Percentiles rank a stretch among this genome's conserved stretches.
Evolutionary conservation across 129 eudicot genomes (phyloP).

Genomic region (Chrysanthemum lavandulifolium): DNA sequence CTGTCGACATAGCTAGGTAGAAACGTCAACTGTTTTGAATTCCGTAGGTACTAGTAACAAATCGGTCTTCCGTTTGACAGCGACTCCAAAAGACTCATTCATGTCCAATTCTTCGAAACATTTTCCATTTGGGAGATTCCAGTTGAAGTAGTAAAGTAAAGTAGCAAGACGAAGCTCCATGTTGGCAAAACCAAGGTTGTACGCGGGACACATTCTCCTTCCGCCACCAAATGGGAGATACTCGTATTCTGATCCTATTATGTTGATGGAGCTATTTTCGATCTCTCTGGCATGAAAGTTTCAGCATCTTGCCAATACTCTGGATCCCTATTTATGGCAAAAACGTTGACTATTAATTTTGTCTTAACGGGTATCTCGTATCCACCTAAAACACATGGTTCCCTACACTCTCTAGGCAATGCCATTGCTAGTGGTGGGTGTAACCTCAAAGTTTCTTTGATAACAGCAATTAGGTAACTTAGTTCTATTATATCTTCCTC

Average conservation of each 20-base stretch:
- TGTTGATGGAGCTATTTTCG: slow-evolving; percentile 5
- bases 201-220: background rate
- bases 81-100: too few relatives aligned
- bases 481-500: too few relatives aligned
- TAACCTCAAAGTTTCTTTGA: slow-evolving; percentile 7
- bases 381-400: slow-evolving; percentile 18
- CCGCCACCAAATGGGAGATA: slow-evolving; percentile 4
- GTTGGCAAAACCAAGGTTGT: slow-evolving; percentile 1
- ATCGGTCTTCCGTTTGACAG: too few relatives aligned
- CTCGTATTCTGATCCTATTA: slow-evolving; percentile 15
- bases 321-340: background rate
- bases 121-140: slow-evolving; percentile 31
- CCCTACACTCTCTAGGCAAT: slow-evolving; percentile 16
- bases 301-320: slow-evolving; percentile 22
- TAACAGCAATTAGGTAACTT: background rate
- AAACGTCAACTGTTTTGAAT: too few relatives aligned
- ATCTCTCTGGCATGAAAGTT: slow-evolving; percentile 29
- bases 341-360: slow-evolving; percentile 14
- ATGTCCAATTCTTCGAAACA: too few relatives aligned
- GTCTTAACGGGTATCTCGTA: background rate
- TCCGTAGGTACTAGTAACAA: too few relatives aligned
- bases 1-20: background rate
- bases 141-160: slow-evolving; percentile 27
- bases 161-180: slow-evolving; percentile 21
- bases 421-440: background rate